Evolutionary conservation across 2,329 filamentous ascomycete species (phyloP).

Genomic region (Blumeriella jaapii): DNA sequence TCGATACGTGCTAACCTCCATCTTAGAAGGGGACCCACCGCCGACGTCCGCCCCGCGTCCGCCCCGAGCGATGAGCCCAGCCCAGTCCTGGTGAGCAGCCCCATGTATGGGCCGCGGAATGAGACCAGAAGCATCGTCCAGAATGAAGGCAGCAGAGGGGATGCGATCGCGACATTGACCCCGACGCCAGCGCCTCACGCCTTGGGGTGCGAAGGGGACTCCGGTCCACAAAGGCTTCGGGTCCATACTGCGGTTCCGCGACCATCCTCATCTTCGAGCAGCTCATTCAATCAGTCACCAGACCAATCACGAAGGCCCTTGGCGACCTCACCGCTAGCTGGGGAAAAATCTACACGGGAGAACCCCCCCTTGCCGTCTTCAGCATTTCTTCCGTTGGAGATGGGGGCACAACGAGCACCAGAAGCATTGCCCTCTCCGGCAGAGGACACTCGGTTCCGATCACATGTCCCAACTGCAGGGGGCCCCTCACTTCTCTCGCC

Average conservation of each 20-base stretch:
- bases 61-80: slow-evolving; percentile 50
- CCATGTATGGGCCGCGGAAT: slow-evolving; percentile 22
- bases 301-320: slow-evolving; percentile 1
- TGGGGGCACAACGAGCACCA: background rate
- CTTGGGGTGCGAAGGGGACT: too few species aligned
- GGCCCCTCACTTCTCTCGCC: background rate
- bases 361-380: slow-evolving; percentile 6
- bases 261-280: slow-evolving; percentile 1
- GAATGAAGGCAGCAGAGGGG: slow-evolving; percentile 4
- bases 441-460: background rate
- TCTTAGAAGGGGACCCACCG: slow-evolving; percentile 6
- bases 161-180: too few species aligned
- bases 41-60: slow-evolving; percentile 38
- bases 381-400: slow-evolving; percentile 6
- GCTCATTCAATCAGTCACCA: background rate
- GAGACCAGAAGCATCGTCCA: slow-evolving; percentile 3
- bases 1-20: slow-evolving; percentile 4
- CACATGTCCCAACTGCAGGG: background rate
- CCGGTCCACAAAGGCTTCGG: background rate
- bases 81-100: slow-evolving; percentile 30
- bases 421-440: background rate
- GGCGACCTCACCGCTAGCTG: slow-evolving; percentile 1
- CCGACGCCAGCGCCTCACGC: too few species aligned
- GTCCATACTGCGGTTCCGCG: background rate
- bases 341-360: background rate